Base-by-base conservation (phyloP, 2,329 filamentous ascomycete genomes). In the Teratosphaeria epicoccoides region DNA sequence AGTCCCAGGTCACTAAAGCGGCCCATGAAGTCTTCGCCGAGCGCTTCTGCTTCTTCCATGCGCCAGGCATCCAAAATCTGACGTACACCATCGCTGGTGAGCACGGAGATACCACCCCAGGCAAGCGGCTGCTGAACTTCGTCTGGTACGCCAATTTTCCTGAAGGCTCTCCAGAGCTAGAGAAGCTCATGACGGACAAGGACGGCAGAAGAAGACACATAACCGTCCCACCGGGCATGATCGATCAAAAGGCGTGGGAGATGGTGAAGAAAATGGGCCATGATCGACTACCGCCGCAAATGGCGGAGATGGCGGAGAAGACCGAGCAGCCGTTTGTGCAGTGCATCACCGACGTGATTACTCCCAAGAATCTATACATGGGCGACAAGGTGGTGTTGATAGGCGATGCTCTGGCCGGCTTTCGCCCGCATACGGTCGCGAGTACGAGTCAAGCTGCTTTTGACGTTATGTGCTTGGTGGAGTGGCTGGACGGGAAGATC, bases 361-460 rank as follows among this genome's bases (percentile, higher is more conserved):
- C 67, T 12, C 64, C 64, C 0, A 59, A 63, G 24, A 67, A 69
- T n/a, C 61, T 64, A n/a, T 74, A 71, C 52, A 60, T 68, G 48
- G 59, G 65, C 22, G 72, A 73, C 7, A 69, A 67, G 24, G 66
- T 76, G 2, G 59, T 75, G 3, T 56, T 76, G 12, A 66, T 76
- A 3, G 74, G 73, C 1, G 73, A 77, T 56, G 71, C 73, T 1
- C 59, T 76, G 24, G 67, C 71, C 0, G 66, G 70, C 1, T 71
- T 76, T 29, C 61, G 74, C 22, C 73, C 74, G 12, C 73, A 76
- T 51, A 66, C 70, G 6, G 74, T 68, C 1, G 65, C 68, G 10
- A 71, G 70, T 11, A 74, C 72, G 4, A 72, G 70, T 29, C 72
- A 76, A 55, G 72, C 71, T 6, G 73, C 71, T 5, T 69, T 70